Conservation (phyloP, 192 early-diverging fungal genomes). For the Coemansia sp. region DNA sequence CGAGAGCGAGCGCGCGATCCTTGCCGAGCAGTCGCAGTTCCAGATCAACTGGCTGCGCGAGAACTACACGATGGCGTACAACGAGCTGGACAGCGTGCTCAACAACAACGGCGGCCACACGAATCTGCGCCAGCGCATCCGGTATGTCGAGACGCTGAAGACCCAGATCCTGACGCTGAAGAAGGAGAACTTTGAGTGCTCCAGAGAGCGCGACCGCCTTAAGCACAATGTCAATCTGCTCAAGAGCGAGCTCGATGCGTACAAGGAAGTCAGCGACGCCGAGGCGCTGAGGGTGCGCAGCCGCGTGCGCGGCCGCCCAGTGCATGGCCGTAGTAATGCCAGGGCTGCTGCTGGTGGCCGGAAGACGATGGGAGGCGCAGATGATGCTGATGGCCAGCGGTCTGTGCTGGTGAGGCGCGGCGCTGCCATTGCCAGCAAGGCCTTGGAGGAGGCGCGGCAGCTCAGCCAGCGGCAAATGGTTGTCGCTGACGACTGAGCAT, state of each 20-base stretch:
- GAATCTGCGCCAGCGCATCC: slow-evolving; percentile 49
- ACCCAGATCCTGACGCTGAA: slow-evolving; percentile 43
- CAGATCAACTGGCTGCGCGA: slow-evolving; percentile 55
- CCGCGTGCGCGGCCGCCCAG: slow-evolving; percentile 9
- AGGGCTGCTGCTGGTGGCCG: not conserved
- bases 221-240: slow-evolving; percentile 23
- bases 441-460: slow-evolving; percentile 26
- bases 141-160: slow-evolving; percentile 48
- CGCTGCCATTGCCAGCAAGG: slow-evolving; percentile 14
- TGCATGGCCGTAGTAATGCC: not conserved
- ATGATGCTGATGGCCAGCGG: slow-evolving; percentile 1
- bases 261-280: slow-evolving; percentile 46
- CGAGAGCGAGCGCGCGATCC: slow-evolving; percentile 43
- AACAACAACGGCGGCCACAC: slow-evolving; percentile 37
- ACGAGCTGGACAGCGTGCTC: slow-evolving; percentile 37
- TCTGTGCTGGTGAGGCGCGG: slow-evolving; percentile 16
- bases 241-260: slow-evolving; percentile 49
- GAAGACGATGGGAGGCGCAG: not conserved
- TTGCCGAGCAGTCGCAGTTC: slow-evolving; percentile 50
- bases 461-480: slow-evolving; percentile 16
- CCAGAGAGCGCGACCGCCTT: slow-evolving; percentile 35
- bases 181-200: slow-evolving; percentile 42
- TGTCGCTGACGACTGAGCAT: slow-evolving; percentile 16
- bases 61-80: slow-evolving; percentile 46
- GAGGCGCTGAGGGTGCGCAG: slow-evolving; percentile 18